Evolutionary conservation across 768 basidiomycete genomes (phyloP).

Genomic region (Collybia nuda): DNA sequence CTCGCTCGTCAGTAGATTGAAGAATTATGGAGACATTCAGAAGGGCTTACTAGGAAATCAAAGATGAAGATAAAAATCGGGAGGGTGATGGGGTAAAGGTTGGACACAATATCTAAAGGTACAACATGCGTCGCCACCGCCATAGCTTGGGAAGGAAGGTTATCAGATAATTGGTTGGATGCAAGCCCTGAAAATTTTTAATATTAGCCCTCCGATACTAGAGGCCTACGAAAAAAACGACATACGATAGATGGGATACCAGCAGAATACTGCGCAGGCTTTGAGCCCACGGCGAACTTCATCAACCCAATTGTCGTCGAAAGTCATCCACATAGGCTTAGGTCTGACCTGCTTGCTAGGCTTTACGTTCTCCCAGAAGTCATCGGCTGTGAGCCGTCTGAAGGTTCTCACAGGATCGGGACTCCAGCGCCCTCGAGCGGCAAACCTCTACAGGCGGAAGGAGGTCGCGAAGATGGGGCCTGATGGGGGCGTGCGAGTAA

Average conservation of each 20-base stretch:
- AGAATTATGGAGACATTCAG: not conserved
- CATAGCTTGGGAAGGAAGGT: slow-evolving; percentile 76
- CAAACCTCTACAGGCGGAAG: slow-evolving; percentile 45
- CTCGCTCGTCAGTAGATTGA: not conserved
- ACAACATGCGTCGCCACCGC: slow-evolving; percentile 70
- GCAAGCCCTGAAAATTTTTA: slow-evolving; percentile 72
- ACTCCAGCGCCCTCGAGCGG: slow-evolving; percentile 52
- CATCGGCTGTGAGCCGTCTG: slow-evolving; percentile 48
- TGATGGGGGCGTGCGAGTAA: slow-evolving; percentile 54
- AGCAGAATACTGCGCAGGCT: slow-evolving; percentile 60
- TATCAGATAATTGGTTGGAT: slow-evolving; percentile 79
- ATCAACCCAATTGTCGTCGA: slow-evolving; percentile 78
- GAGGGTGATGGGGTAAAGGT: slow-evolving; percentile 74
- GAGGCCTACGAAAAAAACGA: too few species aligned
- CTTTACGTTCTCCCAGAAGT: slow-evolving; percentile 75
- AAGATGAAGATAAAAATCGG: slow-evolving; percentile 74
- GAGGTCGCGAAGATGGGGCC: slow-evolving; percentile 62
- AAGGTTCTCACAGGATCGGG: slow-evolving; percentile 49
- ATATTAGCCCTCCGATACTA: too few species aligned
- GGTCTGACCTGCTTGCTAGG: slow-evolving; percentile 51
- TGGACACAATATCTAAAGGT: slow-evolving; percentile 78
- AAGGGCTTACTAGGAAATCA: slow-evolving; percentile 54
- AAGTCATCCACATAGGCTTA: slow-evolving; percentile 71
- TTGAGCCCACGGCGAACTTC: slow-evolving; percentile 73
- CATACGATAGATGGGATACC: slow-evolving; percentile 80